Evolutionary conservation across 352 stramenopile species (phyloP).

Genomic region (Pythium dissotocum): DNA sequence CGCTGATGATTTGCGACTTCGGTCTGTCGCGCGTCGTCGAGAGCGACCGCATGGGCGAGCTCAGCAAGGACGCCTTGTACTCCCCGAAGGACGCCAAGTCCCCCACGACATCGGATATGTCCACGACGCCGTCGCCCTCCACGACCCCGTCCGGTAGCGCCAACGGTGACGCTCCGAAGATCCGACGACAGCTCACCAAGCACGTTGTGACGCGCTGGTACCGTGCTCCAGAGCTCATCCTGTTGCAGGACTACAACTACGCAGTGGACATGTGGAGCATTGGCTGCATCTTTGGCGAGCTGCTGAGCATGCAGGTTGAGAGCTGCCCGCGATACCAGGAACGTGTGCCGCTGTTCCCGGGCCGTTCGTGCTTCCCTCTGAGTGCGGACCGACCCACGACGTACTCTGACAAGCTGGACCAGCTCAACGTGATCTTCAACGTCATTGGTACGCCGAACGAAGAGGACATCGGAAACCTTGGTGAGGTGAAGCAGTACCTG

Average conservation of each 20-base stretch:
- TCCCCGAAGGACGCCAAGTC: conserved; percentile 81
- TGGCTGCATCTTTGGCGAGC: conserved; percentile 93
- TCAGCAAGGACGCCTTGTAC: conserved; percentile 70
- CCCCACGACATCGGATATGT: conserved; percentile 72
- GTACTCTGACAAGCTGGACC: conserved; percentile 88
- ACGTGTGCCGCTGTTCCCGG: conserved; percentile 81
- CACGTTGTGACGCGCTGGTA: conserved; percentile 99
- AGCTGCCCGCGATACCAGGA: conserved; percentile 86
- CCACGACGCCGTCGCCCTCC: conserved; percentile 55
- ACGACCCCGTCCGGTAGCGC: conserved; percentile 66
- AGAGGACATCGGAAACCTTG: conserved; percentile 83
- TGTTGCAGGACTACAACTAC: conserved; percentile 95
- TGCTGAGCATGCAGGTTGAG: conserved; percentile 88
- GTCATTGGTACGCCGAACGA: conserved; percentile 93
- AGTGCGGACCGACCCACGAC: conserved; percentile 81
- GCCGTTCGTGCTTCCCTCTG: conserved; percentile 84
- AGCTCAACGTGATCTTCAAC: conserved; percentile 96
- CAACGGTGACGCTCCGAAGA: conserved; percentile 59
- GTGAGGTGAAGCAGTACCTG: conserved; percentile 87
- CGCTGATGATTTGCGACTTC: conserved; percentile 88
- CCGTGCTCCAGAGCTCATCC: conserved; percentile 94
- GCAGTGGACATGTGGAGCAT: conserved; percentile 99
- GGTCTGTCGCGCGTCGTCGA: conserved; percentile 83
- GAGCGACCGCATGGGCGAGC: conserved; percentile 71
- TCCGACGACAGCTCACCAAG: conserved; percentile 94